Evolutionary conservation across 2,329 filamentous ascomycete species (phyloP), one percentile per base, ranked within the genome.

Genomic region (Aspergillus proliferans): DNA sequence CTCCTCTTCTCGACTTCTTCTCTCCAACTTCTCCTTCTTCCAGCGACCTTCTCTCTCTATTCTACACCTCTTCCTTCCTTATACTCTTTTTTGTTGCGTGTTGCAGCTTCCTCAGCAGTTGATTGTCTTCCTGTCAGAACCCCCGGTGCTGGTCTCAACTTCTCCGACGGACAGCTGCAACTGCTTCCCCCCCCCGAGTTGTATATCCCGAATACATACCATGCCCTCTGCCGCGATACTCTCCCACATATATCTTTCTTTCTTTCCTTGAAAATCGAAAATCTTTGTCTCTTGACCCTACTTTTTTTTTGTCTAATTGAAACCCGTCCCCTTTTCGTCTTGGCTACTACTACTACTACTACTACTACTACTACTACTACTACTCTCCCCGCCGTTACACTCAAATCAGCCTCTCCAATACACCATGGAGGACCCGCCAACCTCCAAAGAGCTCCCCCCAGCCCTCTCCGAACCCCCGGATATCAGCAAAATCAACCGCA

Each of bases 381-480:
- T 22, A 34, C 30, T 46, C 33, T 36, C 15, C 38, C 43, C 41
- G 26, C 26, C 28, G 38, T 38, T 39, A 41, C 44, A 18, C 42
- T 43, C 40, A 14, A 28, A 41, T 21, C 48, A 36, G 34, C 47
- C 44, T 40, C 38, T 40, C n/a, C 26, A 30, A 30, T 30, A 30
- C 46, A 43, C 46, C 47, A 72, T 72, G 70, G 69, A 70, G 49
- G 58, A 58, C 51, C 58, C 64, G 42, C 53, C 60, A 42, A 56
- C 50, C 19, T 54, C 55, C 18, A 21, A 40, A 38, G 60, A 64
- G 14, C 48, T 59, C 28, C 48, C 65, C 26, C 54, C 61, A 64
- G 14, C 48, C 58, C 47, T 56, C 58, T 45, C 61, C 65, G 65
- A 72, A 44, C 63, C 64, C 28, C 67, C 64, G 53, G 62, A 65